phyloP scores from a whole-genome alignment of 441 rosid genomes.

The Populus hybrid region DNA sequence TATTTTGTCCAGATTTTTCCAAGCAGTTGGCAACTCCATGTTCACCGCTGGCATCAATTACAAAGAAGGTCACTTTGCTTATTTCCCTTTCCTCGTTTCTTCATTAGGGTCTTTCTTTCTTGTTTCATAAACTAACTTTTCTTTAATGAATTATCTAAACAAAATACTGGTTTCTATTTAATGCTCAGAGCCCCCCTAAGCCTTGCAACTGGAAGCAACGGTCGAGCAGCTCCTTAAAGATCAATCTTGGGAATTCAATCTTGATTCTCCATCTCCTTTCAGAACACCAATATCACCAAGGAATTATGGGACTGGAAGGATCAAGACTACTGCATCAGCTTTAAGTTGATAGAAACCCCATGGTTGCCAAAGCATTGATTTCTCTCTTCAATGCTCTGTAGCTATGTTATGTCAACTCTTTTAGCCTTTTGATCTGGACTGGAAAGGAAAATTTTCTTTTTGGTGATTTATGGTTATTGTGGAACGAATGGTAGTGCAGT shows the following conservation, averaged over 20 bases:
- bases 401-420: background rate
- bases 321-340: constrained; percentile 17
- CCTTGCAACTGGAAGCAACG: constrained; percentile 31
- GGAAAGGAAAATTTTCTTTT: background rate
- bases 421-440: background rate
- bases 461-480: background rate
- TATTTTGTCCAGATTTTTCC: too few relatives aligned
- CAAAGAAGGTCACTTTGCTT: constrained; percentile 15
- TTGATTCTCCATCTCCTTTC: constrained; percentile 30
- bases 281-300: constrained; percentile 33
- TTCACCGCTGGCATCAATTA: background rate
- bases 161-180: background rate
- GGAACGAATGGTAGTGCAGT: background rate
- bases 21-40: constrained; percentile 21
- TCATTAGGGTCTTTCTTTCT: too few relatives aligned
- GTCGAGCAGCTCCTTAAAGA: constrained; percentile 25
- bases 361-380: constrained; percentile 23
- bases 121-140: background rate
- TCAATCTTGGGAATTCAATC: constrained; percentile 14
- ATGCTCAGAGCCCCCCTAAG: constrained; percentile 33
- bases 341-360: constrained; percentile 40
- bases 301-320: constrained; percentile 14
- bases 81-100: too few relatives aligned
- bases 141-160: constrained; percentile 1
- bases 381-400: constrained; percentile 3